phyloP scores from a whole-genome alignment of 2,329 filamentous ascomycete genomes.

The Bipolaris sorokiniana region DNA sequence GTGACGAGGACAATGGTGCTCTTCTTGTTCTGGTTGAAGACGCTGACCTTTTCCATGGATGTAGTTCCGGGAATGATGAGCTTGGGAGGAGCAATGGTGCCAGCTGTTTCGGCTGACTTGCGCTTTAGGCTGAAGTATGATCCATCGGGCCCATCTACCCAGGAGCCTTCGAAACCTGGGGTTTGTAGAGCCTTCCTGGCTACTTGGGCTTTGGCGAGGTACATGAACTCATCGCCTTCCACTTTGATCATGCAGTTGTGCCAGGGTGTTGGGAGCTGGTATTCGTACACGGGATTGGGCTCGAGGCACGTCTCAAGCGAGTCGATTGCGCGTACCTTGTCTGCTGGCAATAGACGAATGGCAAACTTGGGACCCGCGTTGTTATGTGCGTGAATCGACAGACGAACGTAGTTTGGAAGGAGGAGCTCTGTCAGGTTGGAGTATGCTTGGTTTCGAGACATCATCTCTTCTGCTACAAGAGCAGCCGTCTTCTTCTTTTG shows the following conservation, averaged over 20 bases:
- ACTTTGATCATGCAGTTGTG: slow-evolving; percentile 52
- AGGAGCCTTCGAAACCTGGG: slow-evolving; percentile 31
- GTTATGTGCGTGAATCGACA: slow-evolving; percentile 57
- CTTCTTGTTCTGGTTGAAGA: slow-evolving; percentile 32
- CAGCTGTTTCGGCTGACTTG: slow-evolving; percentile 12
- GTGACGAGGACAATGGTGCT: slow-evolving; percentile 29
- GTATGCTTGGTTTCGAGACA: slow-evolving; percentile 55
- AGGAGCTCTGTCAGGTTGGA: slow-evolving; percentile 57
- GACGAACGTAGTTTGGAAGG: slow-evolving; percentile 55
- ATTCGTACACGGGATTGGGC: slow-evolving; percentile 36
- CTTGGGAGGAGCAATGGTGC: slow-evolving; percentile 11
- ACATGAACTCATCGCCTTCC: slow-evolving; percentile 38
- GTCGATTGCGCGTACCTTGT: slow-evolving; percentile 41
- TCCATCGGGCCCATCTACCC: slow-evolving; percentile 36
- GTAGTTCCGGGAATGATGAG: slow-evolving; percentile 22
- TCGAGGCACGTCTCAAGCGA: slow-evolving; percentile 39
- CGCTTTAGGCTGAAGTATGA: slow-evolving; percentile 35
- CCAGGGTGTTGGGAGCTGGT: slow-evolving; percentile 53
- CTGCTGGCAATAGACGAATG: slow-evolving; percentile 49
- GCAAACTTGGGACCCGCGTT: slow-evolving; percentile 54
- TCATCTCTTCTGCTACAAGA: slow-evolving; percentile 48
- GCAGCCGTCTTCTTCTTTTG: slow-evolving; percentile 47
- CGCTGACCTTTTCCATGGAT: slow-evolving; percentile 24
- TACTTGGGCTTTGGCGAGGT: slow-evolving; percentile 35
- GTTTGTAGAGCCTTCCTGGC: slow-evolving; percentile 32